A percentile compares a stretch with the other conserved stretches of the same genome.
Evolutionary conservation across 2,329 filamentous ascomycete genomes (phyloP).

Genomic region (Ampelomyces quisqualis): DNA sequence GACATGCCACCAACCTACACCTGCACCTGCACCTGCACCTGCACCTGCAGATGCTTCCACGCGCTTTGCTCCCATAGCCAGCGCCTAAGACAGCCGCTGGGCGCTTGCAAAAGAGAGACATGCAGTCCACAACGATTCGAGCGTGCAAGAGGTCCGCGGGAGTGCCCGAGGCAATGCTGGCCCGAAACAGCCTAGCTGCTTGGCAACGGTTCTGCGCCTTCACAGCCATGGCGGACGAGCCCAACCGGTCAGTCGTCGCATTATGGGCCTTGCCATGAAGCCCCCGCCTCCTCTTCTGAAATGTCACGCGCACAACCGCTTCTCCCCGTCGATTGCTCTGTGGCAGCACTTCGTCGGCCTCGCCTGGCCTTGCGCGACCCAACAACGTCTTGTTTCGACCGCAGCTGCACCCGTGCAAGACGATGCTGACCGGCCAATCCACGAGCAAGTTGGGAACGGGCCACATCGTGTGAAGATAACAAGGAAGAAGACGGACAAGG

Average conservation of each 20-base stretch:
- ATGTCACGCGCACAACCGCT: slow-evolving; percentile 39
- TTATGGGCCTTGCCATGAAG: slow-evolving; percentile 30
- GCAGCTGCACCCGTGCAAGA: slow-evolving; percentile 10
- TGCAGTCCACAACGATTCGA: slow-evolving; percentile 10
- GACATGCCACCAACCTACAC: no score
- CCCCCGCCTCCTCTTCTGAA: slow-evolving; percentile 22
- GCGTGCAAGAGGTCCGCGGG: slow-evolving; percentile 16
- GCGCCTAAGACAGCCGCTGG: no score
- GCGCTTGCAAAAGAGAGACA: no score
- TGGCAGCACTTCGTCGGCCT: slow-evolving; percentile 39
- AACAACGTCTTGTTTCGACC: slow-evolving; percentile 22
- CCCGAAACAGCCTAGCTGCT: slow-evolving; percentile 18
- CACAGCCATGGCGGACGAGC: no score
- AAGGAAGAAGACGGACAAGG: no score
- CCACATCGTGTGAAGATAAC: no score
- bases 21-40: no score
- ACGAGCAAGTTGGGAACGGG: no score
- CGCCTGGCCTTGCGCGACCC: slow-evolving; percentile 9
- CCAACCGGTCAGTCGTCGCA: background rate
- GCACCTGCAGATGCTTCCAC: slow-evolving; percentile 21
- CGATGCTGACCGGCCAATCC: no score
- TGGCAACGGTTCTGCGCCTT: no score
- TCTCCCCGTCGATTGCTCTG: slow-evolving; percentile 32
- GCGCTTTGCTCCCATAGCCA: slow-evolving; percentile 7
- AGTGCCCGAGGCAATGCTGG: slow-evolving; percentile 9